These are phyloP conservation scores for Vitis rotundifolia DNA, from an alignment of 164 flowering plant genomes.

Conservation along the genomic window DNA sequence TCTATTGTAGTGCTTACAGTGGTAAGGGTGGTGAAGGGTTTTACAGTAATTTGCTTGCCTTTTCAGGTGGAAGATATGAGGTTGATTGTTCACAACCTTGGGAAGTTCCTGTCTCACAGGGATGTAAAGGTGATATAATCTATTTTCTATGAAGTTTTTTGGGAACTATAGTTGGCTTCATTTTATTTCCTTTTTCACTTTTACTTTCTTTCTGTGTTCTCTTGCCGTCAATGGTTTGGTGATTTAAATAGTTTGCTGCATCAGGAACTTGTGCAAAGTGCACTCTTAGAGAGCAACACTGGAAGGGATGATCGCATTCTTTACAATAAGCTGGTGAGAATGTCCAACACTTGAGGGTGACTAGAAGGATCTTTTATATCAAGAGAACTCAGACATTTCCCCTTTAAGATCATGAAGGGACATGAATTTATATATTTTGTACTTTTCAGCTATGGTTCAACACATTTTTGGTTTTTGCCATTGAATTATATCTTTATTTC, in stretches of 20 bases:
- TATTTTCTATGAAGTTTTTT: not conserved
- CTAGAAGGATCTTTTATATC: no score
- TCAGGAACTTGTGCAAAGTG: constrained; percentile 97
- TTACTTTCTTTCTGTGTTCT: not conserved
- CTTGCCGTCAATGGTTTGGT: not conserved
- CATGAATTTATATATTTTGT: no score
- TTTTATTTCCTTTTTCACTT: not conserved
- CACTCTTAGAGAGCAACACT: constrained; percentile 83
- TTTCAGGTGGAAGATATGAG: constrained; percentile 95
- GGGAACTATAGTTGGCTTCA: not conserved
- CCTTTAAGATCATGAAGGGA: no score
- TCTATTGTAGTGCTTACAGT: not conserved
- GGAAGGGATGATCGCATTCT: constrained; percentile 88
- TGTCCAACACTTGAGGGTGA: constrained; percentile 22
- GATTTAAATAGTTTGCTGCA: not conserved
- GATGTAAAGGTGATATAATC: constrained; percentile 75
- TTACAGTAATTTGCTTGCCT: constrained; percentile 2
- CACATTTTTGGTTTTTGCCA: no score
- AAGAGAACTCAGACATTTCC: no score
- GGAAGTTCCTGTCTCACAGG: constrained; percentile 78
- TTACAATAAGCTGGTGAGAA: constrained; percentile 72
- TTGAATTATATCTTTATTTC: no score
- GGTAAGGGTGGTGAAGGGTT: not conserved
- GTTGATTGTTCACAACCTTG: constrained; percentile 76
- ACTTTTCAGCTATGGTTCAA: no score